Evolutionary conservation across 768 basidiomycete genomes (phyloP), one percentile per base, ranked within the genome.

Genomic region (Dentipellis fragilis): DNA sequence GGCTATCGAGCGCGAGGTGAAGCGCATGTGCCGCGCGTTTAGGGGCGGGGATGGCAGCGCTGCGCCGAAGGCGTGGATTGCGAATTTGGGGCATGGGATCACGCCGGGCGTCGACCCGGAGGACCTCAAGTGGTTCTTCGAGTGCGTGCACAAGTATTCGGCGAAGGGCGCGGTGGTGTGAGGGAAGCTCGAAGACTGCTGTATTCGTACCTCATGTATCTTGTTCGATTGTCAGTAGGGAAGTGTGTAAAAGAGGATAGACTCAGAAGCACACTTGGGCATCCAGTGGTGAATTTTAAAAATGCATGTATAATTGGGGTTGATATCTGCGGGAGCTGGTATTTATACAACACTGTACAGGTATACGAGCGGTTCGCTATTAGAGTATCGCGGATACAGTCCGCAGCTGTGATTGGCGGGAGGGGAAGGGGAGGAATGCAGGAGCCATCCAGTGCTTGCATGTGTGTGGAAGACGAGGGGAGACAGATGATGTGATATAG

Each of bases 1-100:
- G 7, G 91, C 92, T 11, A 97, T 98, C 63, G 90, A 93, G 71
- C 68, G 71, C 39, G 83, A 88, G 61, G 92, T 96, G 39, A 83
- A 91, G 73, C 76, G 86, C 61, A 87, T 93, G 81, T 81, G 83
- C 58, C 74, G 80, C 59, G 78, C 77, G n/a, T 98, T 97, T 73
- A 52, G 56, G 46, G 80, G 81, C 10, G 29, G 29, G 3, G 75
- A 74, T 9, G 76, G 74, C 51, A 75, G 73, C 8, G 77, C 74
- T 51, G 67, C 68, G 52, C 64, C 73, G 17, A 78, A 77, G 40
- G 88, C 83, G n/a, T 98, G 94, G 93, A 97, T 98, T 64, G 89
- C 89, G 9, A 98, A 98, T 71, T 73, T 99, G 19, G 96, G 96
- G 0, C 96, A 98, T 67, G 96, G 96, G 5, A 94, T 99, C 63